A percentile compares a stretch with the other conserved stretches of the same genome.
These are phyloP conservation scores for Tuctoria greenei DNA, from an alignment of 176 grass and related monocot species.

Conservation along the genomic window DNA sequence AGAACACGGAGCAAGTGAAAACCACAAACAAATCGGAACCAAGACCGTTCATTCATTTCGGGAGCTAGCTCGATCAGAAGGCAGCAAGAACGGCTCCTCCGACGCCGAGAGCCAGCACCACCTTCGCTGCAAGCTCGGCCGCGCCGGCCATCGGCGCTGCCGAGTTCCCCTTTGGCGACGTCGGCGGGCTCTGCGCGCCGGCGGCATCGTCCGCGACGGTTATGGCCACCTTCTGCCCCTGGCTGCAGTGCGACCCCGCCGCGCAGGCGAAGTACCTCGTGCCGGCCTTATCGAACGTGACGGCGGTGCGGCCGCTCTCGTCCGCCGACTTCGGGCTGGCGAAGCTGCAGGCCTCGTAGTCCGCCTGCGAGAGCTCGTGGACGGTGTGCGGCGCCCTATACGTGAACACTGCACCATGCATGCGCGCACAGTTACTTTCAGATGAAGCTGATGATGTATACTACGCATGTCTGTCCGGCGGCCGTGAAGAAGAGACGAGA, in stretches of 20 bases:
- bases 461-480: no score
- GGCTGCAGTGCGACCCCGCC: constrained; percentile 29
- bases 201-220: background rate
- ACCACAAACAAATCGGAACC: no score
- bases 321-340: background rate
- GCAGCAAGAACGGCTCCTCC: constrained; percentile 36
- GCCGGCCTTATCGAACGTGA: constrained; percentile 36
- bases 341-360: constrained; percentile 41
- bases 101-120: constrained; percentile 35
- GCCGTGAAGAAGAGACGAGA: background rate
- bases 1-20: background rate
- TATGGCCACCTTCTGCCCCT: constrained; percentile 47
- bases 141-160: background rate
- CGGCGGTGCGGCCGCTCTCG: background rate
- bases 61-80: background rate
- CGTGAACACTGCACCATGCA: constrained; percentile 37
- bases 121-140: background rate
- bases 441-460: background rate
- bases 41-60: background rate
- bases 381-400: constrained; percentile 47
- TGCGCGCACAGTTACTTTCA: background rate
- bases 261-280: constrained; percentile 53
- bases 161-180: constrained; percentile 9
- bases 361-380: constrained; percentile 40
- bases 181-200: background rate